Conservation (phyloP, 2,329 filamentous ascomycete species). For the Coniochaeta hoffmannii region DNA sequence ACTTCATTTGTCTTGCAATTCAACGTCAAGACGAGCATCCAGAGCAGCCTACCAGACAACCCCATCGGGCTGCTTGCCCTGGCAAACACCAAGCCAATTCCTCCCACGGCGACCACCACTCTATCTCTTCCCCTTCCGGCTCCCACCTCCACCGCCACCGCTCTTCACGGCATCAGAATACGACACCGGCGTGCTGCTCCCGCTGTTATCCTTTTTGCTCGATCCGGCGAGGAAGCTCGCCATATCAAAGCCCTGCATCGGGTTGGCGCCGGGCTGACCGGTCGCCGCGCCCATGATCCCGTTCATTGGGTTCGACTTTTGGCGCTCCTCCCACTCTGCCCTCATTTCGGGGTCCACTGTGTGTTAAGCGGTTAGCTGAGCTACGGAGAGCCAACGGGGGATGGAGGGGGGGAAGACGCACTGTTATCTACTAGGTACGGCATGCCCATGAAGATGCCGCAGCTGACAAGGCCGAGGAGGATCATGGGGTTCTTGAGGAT, state of each 20-base stretch:
- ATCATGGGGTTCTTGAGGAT: slow-evolving; percentile 97
- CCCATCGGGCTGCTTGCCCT: too few relatives aligned
- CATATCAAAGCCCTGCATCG: slow-evolving; percentile 53
- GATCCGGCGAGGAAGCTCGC: slow-evolving; percentile 56
- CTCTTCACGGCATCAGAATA: not conserved
- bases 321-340: slow-evolving; percentile 86
- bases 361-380: not conserved
- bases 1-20: too few relatives aligned
- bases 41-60: too few relatives aligned
- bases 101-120: too few relatives aligned
- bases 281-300: slow-evolving; percentile 41
- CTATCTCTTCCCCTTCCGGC: slow-evolving; percentile 29
- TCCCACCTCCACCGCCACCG: slow-evolving; percentile 16
- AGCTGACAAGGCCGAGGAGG: slow-evolving; percentile 75
- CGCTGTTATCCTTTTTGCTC: slow-evolving; percentile 31
- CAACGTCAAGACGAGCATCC: too few relatives aligned
- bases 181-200: not conserved
- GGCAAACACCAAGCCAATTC: too few relatives aligned
- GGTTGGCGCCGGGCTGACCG: slow-evolving; percentile 26
- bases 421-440: slow-evolving; percentile 94
- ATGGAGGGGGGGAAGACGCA: slow-evolving; percentile 39
- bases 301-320: slow-evolving; percentile 65
- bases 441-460: slow-evolving; percentile 84
- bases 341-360: slow-evolving; percentile 92
- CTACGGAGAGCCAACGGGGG: not conserved